Evolutionary conservation across 441 rosid species (phyloP).

Genomic region (Geranium incanum): DNA sequence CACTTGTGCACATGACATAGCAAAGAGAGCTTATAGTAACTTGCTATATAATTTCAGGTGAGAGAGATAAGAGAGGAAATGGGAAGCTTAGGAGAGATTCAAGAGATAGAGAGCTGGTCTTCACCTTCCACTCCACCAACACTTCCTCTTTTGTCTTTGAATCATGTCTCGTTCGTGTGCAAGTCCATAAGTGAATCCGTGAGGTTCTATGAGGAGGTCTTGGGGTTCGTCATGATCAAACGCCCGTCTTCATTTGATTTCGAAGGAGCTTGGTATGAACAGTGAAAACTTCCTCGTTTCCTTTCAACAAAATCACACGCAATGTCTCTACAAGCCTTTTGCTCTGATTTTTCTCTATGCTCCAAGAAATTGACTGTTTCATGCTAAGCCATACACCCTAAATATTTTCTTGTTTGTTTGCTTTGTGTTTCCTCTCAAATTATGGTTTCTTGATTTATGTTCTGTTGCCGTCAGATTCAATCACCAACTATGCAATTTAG

Average conservation of each 20-base stretch:
- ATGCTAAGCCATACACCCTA: too few species aligned
- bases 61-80: constrained; percentile 1
- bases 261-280: constrained; percentile 24
- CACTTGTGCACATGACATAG: constrained; percentile 1
- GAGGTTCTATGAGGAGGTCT: constrained; percentile 19
- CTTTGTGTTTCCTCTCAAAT: background rate
- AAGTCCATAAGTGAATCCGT: constrained; percentile 12
- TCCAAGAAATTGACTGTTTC: too few species aligned
- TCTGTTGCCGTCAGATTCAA: background rate
- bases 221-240: constrained; percentile 21
- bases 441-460: background rate
- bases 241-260: constrained; percentile 22
- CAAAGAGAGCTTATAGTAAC: background rate
- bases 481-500: background rate
- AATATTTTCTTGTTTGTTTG: background rate
- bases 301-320: too few species aligned
- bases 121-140: background rate
- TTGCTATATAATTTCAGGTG: background rate
- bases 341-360: too few species aligned
- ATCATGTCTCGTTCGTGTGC: constrained; percentile 19
- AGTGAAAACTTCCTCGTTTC: too few species aligned
- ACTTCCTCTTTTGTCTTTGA: constrained; percentile 15
- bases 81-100: constrained; percentile 6
- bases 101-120: background rate
- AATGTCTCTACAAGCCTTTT: too few species aligned